Conservation (phyloP, 495 filamentous ascomycete genomes). For the Daldinia childiae region DNA sequence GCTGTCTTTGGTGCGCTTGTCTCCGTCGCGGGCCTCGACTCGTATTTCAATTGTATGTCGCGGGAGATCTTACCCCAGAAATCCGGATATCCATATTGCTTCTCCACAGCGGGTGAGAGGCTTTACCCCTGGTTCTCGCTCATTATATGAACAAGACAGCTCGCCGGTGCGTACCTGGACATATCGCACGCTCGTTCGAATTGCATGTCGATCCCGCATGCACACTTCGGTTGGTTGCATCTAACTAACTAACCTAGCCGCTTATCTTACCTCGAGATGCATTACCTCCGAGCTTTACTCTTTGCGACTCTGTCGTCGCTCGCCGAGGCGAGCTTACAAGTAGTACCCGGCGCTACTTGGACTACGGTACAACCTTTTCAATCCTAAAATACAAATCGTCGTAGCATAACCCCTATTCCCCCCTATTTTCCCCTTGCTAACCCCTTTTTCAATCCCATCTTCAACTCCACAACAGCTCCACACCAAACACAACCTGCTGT, state of each 20-base stretch:
- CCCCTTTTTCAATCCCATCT: conserved; percentile 2
- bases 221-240: conserved; percentile 16
- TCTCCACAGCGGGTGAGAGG: conserved; percentile 33
- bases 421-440: background rate
- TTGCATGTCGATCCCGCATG: conserved; percentile 34
- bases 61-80: conserved; percentile 36
- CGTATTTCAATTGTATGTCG: conserved; percentile 23
- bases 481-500: background rate
- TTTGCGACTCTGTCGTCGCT: conserved; percentile 39
- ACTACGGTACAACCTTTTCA: conserved; percentile 49
- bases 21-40: conserved; percentile 25
- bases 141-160: conserved; percentile 32
- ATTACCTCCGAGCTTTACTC: conserved; percentile 20
- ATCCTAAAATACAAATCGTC: conserved; percentile 1
- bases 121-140: conserved; percentile 11
- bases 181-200: conserved; percentile 14
- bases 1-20: conserved; percentile 37
- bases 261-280: conserved; percentile 16
- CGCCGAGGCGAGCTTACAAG: conserved; percentile 49
- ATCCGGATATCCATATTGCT: conserved; percentile 44
- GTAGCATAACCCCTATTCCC: background rate
- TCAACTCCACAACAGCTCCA: background rate
- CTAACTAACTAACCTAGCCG: background rate
- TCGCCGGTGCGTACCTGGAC: conserved; percentile 19
- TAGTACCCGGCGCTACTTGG: conserved; percentile 62